Base-by-base conservation (phyloP, 2,329 filamentous ascomycete genomes). In the Aspergillus carbonarius region DNA sequence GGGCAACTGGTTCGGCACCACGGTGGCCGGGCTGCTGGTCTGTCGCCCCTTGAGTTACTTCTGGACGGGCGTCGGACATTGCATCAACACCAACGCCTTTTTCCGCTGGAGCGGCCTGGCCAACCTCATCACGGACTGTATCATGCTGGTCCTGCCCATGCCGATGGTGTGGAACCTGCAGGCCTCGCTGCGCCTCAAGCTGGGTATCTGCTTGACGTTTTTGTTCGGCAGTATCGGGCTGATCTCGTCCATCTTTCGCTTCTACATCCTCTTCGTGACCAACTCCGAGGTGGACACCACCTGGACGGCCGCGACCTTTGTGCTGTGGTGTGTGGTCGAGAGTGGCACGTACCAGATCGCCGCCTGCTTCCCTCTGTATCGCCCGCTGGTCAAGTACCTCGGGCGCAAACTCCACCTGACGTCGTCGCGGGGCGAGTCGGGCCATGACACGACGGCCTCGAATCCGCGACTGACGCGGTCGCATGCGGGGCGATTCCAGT, bases 101-200 rank as follows among this genome's bases (percentile, higher is more conserved):
- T 72, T 66, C 42, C 59, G 69, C 6, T 74, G 68, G 68, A 66
- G 58, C 53, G 70, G 65, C 52, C 69, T 76, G 20, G 71, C 73
- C 5, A 76, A 76, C 54, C 74, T 77, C n/a, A 49, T 70, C 6
- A 74, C 75, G 18, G 74, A 77, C 57, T 57, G 70, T 4, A 60
- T 72, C 4, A 62, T 78, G 54, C 62, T 77, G 1, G 20, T 70
- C 2, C 59, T 76, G 7, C 75, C 76, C 3, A 61, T 76, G 27
- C 74, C 74, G 1, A 67, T 72, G 6, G 49, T 77, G 10, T 72
- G 66, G 65, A 67, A 63, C 1, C 60, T 77, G 7, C 66, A 69
- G 27, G 57, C 62, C 18, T 57, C 55, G 15, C 57, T 51, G n/a
- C 61, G 64, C 8, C 54, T 65, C 13, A 60, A 62, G 27, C n/a